These are phyloP conservation scores for Trifolium repens DNA, from an alignment of 306 rosid genomes.

Conservation along the genomic window DNA sequence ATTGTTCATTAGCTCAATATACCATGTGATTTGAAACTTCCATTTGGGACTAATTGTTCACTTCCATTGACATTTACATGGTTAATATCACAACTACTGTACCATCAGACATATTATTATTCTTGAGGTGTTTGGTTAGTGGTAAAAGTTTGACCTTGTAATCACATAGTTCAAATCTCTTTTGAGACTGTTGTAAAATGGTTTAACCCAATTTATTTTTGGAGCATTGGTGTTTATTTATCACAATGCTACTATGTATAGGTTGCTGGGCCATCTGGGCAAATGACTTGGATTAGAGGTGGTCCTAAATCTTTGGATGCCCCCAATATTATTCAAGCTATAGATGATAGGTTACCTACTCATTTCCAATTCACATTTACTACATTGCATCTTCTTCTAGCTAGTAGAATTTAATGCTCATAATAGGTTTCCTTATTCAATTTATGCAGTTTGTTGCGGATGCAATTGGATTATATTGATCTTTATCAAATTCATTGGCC, in stretches of 20 bases:
- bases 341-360: slow-evolving; percentile 67
- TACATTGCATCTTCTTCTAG: slow-evolving; percentile 23
- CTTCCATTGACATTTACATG: neutral
- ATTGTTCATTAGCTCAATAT: neutral
- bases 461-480: slow-evolving; percentile 86
- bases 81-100: neutral
- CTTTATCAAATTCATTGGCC: slow-evolving; percentile 97
- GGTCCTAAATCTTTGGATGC: slow-evolving; percentile 83
- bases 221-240: neutral
- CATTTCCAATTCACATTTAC: slow-evolving; percentile 2
- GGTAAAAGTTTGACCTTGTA: too few species aligned
- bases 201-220: neutral
- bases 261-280: slow-evolving; percentile 96
- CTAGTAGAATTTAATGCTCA: slow-evolving; percentile 31
- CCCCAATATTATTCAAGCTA: slow-evolving; percentile 67
- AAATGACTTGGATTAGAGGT: slow-evolving; percentile 93
- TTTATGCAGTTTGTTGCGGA: slow-evolving; percentile 70
- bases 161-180: too few species aligned
- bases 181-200: too few species aligned
- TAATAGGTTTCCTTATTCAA: slow-evolving; percentile 32
- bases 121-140: too few species aligned
- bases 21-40: neutral
- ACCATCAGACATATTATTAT: neutral
- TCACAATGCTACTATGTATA: slow-evolving; percentile 21
- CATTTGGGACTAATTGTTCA: neutral